Base-by-base conservation (phyloP, 768 basidiomycete genomes). In the Termitomyces sp. region DNA sequence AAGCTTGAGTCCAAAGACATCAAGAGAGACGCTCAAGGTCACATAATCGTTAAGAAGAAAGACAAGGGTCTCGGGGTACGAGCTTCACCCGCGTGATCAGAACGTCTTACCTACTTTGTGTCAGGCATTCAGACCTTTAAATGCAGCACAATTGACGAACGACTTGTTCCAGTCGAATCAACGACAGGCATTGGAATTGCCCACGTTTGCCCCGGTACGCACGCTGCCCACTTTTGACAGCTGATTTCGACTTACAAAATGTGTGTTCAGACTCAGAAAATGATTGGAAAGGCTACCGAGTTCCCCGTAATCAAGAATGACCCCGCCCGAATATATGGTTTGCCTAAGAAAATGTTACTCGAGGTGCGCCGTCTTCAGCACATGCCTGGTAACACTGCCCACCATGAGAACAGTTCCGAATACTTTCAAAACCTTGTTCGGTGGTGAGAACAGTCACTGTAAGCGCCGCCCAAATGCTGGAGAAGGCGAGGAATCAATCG, bases 371-470 rank as follows among this genome's bases (percentile, higher is more conserved):
- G 10, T 18, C n/a, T 30, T 40, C 18, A 30, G 37, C 9, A n/a
- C 26, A 27, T 13, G 1, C 12, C 26, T 20, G 26, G 13, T 9
- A 27, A 5, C 50, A 10, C 26, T 27, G 10, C 36, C 40, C 4
- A 52, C n/a, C 6, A 86, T 34, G 61, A 67, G 3, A 36, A 27
- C 62, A 92, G 87, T 91, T 83, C 67, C 80, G 85, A 22, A 72
- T 95, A 44, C 79, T 95, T 8, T 82, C 86, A 1, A 77, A 78
- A 54, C 89, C 92, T 0, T 87, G 81, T 46, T 86, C 90, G 0
- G 85, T 95, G 5, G 76, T 93, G 6, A 82, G 93, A 42, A 75
- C 83, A 44, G 73, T 82, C 32, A 94, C 93, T 0, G 67, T 91
- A 12, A 78, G 81, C 5, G 67, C 83, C 2, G 67, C 81, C 4